Base-by-base conservation (phyloP, 2,329 filamentous ascomycete genomes). In the Phialemonium atrogriseum region DNA sequence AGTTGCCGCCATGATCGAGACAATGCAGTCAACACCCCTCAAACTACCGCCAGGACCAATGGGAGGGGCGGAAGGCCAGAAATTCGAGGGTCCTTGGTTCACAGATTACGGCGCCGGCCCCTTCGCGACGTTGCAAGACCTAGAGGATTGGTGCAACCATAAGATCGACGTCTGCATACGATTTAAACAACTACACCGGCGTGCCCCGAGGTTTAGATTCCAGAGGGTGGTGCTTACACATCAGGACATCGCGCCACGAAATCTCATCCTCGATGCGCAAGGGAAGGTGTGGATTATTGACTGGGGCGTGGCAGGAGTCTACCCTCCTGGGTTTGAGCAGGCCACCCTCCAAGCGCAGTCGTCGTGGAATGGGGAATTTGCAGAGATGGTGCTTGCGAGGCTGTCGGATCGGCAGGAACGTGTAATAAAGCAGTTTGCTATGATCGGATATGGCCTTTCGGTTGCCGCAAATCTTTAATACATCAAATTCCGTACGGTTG, bases 161-260 rank as follows among this genome's bases (percentile, higher is more conserved):
- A 30, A 30, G 17, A 14, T 30, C 27, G 27, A 30, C n/a, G 18
- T 30, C 20, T 30, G 27, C 20, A 30, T 30, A 19, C 21, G 15
- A 11, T 5, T 30, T 10, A 19, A n/a, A 10, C 27, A 30, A 19
- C 17, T 30, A 11, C 16, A 17, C 5, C n/a, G 3, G 7, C 5
- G 15, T n/a, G 21, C 17, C 18, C 27, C 27, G 8, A 20, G 27
- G 18, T 30, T 30, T 19, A 10, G 11, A 12, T 21, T 30, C 16
- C n/a, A 19, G 12, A 19, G 15, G 12, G 11, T 30, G 10, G 27
- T 30, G 10, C 15, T 30, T 12, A 21, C 27, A 7, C 18, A 22
- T 13, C 27, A 30, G 27, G 27, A 30, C 17, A 30, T 30, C 14
- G 27, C 17, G 15, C 15, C 27, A 14, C 27, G 27, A 4, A 30